Conservation (phyloP, 148 eudicot genomes). For the Euryodendron excelsum region DNA sequence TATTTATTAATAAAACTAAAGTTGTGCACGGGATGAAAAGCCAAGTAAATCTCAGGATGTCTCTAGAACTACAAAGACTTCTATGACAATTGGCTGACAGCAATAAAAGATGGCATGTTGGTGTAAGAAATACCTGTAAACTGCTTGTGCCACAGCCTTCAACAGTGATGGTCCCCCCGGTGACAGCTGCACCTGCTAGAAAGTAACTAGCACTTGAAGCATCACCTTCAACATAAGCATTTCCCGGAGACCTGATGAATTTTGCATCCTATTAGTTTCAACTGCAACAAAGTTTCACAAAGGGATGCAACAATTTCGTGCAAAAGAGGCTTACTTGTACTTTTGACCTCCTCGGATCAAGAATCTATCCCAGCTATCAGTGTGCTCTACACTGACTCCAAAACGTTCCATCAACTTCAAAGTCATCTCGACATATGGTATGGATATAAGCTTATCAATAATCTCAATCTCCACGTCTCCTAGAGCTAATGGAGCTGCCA, state of each 20-base stretch:
- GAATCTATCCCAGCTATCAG: constrained; percentile 73
- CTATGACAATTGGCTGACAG: background rate
- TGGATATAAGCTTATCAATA: constrained; percentile 84
- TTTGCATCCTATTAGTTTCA: constrained; percentile 1
- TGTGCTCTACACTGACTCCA: constrained; percentile 81
- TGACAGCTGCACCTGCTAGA: constrained; percentile 93
- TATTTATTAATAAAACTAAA: background rate
- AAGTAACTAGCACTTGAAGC: constrained; percentile 99
- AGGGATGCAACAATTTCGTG: background rate
- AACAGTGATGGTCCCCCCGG: constrained; percentile 95
- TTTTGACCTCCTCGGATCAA: constrained; percentile 84
- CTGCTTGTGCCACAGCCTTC: constrained; percentile 99
- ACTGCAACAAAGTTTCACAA: constrained; percentile 1
- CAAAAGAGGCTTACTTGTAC: constrained; percentile 67
- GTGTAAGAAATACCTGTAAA: constrained; percentile 58
- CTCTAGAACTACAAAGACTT: background rate
- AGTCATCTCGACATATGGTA: constrained; percentile 99
- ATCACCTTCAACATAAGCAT: constrained; percentile 94
- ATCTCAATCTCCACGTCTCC: constrained; percentile 96
- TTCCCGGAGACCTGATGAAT: constrained; percentile 81
- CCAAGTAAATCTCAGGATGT: background rate
- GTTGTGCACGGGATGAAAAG: background rate
- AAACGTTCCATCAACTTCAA: constrained; percentile 91
- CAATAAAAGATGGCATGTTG: constrained; percentile 7
- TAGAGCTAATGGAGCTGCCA: constrained; percentile 92